phyloP scores from a whole-genome alignment of 306 rosid species.

The Castanopsis chinensis region DNA sequence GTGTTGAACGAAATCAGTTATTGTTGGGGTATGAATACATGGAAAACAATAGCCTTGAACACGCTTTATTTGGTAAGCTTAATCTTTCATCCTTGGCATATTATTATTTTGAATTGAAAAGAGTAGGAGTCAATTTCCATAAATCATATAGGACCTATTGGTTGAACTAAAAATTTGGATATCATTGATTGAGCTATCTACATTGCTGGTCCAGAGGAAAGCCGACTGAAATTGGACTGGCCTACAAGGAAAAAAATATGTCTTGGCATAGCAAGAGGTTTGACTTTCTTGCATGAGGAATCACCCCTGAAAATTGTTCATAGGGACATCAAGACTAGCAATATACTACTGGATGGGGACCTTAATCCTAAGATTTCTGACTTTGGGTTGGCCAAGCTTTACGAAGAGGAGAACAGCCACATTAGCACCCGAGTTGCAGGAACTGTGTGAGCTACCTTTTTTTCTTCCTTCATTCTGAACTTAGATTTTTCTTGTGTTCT shows the following conservation, averaged over 20 bases:
- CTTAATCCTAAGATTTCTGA: constrained; percentile 80
- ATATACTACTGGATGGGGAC: constrained; percentile 61
- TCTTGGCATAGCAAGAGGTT: constrained; percentile 73
- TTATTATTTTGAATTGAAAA: not conserved
- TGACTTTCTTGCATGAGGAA: constrained; percentile 77
- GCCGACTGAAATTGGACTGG: constrained; percentile 51
- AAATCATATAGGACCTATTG: not conserved
- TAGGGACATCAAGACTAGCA: constrained; percentile 79
- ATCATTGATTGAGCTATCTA: not conserved
- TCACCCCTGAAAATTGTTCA: constrained; percentile 74
- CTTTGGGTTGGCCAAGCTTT: constrained; percentile 77
- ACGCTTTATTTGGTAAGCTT: constrained; percentile 27
- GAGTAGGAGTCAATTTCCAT: not conserved
- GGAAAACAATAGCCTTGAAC: constrained; percentile 27
- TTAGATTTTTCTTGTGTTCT: not conserved
- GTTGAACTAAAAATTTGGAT: not conserved
- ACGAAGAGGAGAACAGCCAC: constrained; percentile 72
- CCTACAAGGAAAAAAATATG: constrained; percentile 63
- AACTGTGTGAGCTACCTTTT: constrained; percentile 10
- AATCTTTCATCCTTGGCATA: not conserved
- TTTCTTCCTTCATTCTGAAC: not conserved
- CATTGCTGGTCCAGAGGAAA: constrained; percentile 32
- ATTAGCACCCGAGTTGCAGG: constrained; percentile 79
- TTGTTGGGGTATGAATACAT: constrained; percentile 17
- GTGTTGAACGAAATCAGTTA: constrained; percentile 25